Percentiles rank a stretch among this genome's conserved stretches.
Evolutionary conservation across 2,329 filamentous ascomycete species (phyloP).

Genomic region (Dryadomyces sulphureus): DNA sequence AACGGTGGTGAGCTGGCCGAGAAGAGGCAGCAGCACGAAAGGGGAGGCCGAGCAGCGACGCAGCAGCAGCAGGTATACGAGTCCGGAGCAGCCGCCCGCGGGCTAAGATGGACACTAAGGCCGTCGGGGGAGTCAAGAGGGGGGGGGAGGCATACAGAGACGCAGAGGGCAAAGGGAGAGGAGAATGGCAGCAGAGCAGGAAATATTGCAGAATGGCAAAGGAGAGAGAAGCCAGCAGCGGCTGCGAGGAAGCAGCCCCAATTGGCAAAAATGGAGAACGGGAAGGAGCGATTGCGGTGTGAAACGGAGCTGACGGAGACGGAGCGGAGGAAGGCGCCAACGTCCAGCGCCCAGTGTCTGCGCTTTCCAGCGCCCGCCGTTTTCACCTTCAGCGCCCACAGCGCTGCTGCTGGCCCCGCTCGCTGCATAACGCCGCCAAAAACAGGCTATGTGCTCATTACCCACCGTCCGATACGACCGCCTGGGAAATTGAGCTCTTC

Average conservation of each 20-base stretch:
- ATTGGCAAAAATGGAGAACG: slow-evolving; percentile 7
- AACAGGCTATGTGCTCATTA: no score
- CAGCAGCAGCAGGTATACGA: not conserved
- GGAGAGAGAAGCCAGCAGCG: not conserved
- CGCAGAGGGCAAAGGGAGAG: not conserved
- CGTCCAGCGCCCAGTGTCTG: no score
- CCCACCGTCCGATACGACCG: no score
- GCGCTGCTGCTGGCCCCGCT: no score
- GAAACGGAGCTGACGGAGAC: not conserved
- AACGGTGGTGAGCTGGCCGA: not conserved
- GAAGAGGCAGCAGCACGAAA: not conserved
- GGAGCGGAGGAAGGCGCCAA: not conserved
- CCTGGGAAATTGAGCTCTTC: no score
- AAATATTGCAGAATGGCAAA: not conserved
- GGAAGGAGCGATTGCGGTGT: slow-evolving; percentile 7
- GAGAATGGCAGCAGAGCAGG: not conserved
- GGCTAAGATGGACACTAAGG: not conserved
- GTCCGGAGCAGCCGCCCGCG: not conserved
- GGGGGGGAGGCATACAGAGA: not conserved
- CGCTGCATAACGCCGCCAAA: no score
- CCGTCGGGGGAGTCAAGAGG: not conserved
- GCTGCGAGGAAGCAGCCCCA: slow-evolving; percentile 9
- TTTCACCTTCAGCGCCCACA: no score
- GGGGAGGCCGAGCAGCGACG: not conserved
- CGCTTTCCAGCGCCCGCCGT: no score